phyloP scores from a whole-genome alignment of 2,329 filamentous ascomycete species.

The Cyphellophora europaea region DNA sequence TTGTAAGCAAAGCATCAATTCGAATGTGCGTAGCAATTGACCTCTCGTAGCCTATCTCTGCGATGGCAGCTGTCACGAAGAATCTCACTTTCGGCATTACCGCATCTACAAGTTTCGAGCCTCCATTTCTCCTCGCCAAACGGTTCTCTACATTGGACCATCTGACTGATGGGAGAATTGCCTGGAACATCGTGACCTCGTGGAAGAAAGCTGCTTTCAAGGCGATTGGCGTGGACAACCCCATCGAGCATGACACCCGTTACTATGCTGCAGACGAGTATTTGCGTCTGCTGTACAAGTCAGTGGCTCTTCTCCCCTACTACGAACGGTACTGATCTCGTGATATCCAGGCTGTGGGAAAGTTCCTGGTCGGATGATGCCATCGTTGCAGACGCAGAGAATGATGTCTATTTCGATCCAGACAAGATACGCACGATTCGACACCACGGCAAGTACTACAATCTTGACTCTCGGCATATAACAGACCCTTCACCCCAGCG shows the following conservation, averaged over 20 bases:
- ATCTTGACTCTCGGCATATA: slow-evolving; percentile 35
- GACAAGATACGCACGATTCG: slow-evolving; percentile 51
- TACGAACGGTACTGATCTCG: background rate
- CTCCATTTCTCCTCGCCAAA: slow-evolving; percentile 52
- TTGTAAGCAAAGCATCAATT: slow-evolving; percentile 47
- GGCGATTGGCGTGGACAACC: slow-evolving; percentile 37
- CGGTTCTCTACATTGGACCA: slow-evolving; percentile 54
- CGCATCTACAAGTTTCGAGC: slow-evolving; percentile 52
- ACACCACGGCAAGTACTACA: slow-evolving; percentile 46
- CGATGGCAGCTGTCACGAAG: slow-evolving; percentile 59
- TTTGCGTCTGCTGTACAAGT: slow-evolving; percentile 53
- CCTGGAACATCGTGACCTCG: slow-evolving; percentile 57
- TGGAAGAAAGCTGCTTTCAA: slow-evolving; percentile 19
- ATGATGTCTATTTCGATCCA: slow-evolving; percentile 50
- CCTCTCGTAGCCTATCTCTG: slow-evolving; percentile 42
- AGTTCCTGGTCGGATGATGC: slow-evolving; percentile 51
- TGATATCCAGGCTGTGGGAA: slow-evolving; percentile 45
- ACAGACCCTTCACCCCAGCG: slow-evolving; percentile 49
- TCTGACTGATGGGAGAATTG: slow-evolving; percentile 50
- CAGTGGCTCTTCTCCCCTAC: slow-evolving; percentile 7
- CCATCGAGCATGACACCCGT: slow-evolving; percentile 52
- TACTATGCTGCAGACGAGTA: slow-evolving; percentile 56
- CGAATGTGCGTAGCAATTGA: slow-evolving; percentile 54
- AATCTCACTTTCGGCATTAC: slow-evolving; percentile 55
- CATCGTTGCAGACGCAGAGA: slow-evolving; percentile 42